A percentile compares a stretch with the other conserved stretches of the same genome.
phyloP scores from a whole-genome alignment of 164 flowering plant genomes.

The Buxus sempervirens region DNA sequence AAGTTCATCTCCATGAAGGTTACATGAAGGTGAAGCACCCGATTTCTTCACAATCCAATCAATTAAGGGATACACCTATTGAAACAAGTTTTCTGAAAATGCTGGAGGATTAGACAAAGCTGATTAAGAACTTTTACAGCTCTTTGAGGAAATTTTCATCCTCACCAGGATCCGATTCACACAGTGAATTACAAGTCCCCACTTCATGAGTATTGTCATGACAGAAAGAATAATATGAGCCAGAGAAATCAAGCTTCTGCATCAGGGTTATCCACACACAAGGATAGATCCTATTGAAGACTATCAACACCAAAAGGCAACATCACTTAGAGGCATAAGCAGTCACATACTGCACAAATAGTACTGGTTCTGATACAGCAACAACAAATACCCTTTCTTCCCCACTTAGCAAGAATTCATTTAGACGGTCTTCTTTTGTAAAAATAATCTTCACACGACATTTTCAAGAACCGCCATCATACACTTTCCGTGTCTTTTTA shows the following conservation, averaged over 20 bases:
- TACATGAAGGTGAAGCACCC: background rate
- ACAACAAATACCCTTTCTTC: too few species aligned
- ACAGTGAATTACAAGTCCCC: background rate
- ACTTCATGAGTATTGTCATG: background rate
- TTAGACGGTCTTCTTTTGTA: too few species aligned
- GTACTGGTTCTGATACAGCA: too few species aligned
- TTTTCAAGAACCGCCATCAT: too few species aligned
- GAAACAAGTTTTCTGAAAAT: background rate
- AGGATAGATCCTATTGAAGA: background rate
- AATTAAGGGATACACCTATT: slow-evolving; percentile 1
- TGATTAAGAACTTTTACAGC: background rate
- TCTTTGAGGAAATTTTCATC: background rate
- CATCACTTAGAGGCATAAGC: background rate
- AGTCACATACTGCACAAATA: too few species aligned
- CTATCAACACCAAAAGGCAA: slow-evolving; percentile 1
- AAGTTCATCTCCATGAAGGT: slow-evolving; percentile 46
- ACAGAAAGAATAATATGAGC: slow-evolving; percentile 7
- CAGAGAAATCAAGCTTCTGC: slow-evolving; percentile 8
- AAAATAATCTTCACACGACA: too few species aligned
- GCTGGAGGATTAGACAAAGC: slow-evolving; percentile 8
- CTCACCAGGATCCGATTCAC: background rate
- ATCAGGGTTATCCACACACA: background rate
- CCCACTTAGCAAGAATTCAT: too few species aligned
- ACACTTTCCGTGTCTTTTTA: too few species aligned
- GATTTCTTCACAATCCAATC: background rate